Percentiles rank a stretch among this genome's conserved stretches.
Evolutionary conservation across 1,284 basidiomycete species (phyloP).

Genomic region (Leccinum griseonigrum): DNA sequence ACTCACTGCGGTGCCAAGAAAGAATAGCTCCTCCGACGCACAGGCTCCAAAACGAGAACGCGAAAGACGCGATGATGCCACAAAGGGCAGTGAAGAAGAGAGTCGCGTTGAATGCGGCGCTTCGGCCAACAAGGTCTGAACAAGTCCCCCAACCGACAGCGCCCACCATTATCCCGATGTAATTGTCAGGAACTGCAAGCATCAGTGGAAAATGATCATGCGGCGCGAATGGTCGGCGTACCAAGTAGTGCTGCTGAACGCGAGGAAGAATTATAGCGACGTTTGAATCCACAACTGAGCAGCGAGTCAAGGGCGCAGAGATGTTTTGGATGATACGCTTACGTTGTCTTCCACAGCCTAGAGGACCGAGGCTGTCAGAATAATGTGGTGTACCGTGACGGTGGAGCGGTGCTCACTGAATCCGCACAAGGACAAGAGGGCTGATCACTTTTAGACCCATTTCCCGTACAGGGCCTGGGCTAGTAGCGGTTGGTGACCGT

Average conservation of each 20-base stretch:
- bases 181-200: slow-evolving; percentile 62
- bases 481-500: no score
- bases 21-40: slow-evolving; percentile 69
- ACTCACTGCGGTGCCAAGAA: slow-evolving; percentile 82
- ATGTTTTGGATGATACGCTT: slow-evolving; percentile 27
- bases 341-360: slow-evolving; percentile 88
- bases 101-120: slow-evolving; percentile 89
- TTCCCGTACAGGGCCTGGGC: no score
- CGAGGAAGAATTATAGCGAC: slow-evolving; percentile 90
- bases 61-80: slow-evolving; percentile 78
- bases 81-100: slow-evolving; percentile 89
- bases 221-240: slow-evolving; percentile 34
- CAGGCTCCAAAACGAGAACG: slow-evolving; percentile 69
- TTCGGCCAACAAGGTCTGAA: slow-evolving; percentile 83
- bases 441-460: no score
- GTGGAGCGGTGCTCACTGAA: slow-evolving; percentile 57
- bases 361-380: slow-evolving; percentile 1
- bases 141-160: slow-evolving; percentile 90
- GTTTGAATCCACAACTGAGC: slow-evolving; percentile 87
- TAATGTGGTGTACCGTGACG: not conserved
- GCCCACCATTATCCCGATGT: slow-evolving; percentile 95
- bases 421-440: slow-evolving; percentile 77
- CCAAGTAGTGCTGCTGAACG: slow-evolving; percentile 84
- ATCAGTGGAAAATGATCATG: slow-evolving; percentile 15
- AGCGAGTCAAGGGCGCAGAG: slow-evolving; percentile 32